Percentiles rank a stretch among this genome's conserved stretches.
Conservation (phyloP, 177 flowering plant genomes). For the Vitis hybrid region DNA sequence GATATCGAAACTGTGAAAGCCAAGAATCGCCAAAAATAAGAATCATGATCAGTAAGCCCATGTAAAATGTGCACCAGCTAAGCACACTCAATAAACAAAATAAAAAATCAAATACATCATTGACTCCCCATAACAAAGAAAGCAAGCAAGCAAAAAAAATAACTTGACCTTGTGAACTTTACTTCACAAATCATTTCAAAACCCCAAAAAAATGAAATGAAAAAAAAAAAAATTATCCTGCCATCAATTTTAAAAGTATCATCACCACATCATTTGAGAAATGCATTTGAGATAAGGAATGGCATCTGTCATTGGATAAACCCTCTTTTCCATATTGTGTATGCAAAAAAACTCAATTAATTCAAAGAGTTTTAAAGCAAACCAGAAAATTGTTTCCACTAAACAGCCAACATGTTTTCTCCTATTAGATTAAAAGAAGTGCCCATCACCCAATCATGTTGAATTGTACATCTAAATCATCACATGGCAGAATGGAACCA, state of each 20-base stretch:
- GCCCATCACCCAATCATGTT: too few species aligned
- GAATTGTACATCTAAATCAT: too few species aligned
- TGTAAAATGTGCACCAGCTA: too few species aligned
- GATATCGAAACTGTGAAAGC: conserved; percentile 64
- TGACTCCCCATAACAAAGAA: too few species aligned
- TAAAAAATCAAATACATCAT: too few species aligned
- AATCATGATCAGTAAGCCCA: too few species aligned
- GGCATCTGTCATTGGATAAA: not conserved
- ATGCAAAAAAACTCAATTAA: not conserved
- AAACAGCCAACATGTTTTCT: too few species aligned
- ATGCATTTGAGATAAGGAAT: not conserved
- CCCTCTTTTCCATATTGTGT: not conserved
- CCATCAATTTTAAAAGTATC: not conserved
- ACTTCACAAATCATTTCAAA: not conserved
- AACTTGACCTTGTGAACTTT: not conserved
- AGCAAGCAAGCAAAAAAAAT: not conserved
- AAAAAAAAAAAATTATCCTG: not conserved
- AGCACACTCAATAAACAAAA: too few species aligned
- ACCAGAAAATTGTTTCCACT: not conserved
- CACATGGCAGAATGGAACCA: too few species aligned
- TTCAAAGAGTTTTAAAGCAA: not conserved
- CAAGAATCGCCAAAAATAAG: not conserved
- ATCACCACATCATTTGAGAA: not conserved
- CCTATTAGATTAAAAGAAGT: too few species aligned
- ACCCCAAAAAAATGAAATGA: not conserved